Conservation (phyloP, 306 rosid genomes). For the Canavalia ensiformis region DNA sequence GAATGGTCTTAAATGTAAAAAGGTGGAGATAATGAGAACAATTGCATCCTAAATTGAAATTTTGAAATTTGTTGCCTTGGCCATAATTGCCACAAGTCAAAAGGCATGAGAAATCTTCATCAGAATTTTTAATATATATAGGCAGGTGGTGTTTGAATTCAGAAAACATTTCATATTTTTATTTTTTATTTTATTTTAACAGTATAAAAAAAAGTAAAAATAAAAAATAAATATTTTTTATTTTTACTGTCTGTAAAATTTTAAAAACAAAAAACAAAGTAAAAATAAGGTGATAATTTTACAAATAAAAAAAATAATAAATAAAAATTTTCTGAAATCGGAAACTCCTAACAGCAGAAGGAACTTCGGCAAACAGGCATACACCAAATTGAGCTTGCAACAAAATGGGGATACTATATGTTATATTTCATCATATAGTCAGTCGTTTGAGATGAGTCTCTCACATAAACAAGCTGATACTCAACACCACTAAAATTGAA, state of each 20-base stretch:
- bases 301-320: too few species aligned
- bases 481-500: background rate
- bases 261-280: too few species aligned
- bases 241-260: too few species aligned
- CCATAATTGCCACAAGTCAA: background rate
- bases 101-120: background rate
- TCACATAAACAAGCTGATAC: background rate
- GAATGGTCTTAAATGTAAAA: background rate
- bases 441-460: background rate
- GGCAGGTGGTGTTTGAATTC: too few species aligned
- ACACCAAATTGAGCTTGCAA: background rate
- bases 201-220: too few species aligned
- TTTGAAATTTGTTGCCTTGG: background rate
- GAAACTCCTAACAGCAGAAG: background rate
- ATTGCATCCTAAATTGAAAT: background rate
- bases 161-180: too few species aligned
- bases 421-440: background rate
- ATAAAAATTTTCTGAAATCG: background rate
- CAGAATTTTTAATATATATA: too few species aligned
- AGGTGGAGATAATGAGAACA: conserved; percentile 9
- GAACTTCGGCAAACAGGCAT: background rate
- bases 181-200: too few species aligned
- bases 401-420: background rate
- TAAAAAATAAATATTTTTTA: too few species aligned
- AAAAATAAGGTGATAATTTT: too few species aligned